These are phyloP conservation scores for Lyophyllum shimeji DNA, from an alignment of 768 basidiomycete genomes.

Conservation along the genomic window DNA sequence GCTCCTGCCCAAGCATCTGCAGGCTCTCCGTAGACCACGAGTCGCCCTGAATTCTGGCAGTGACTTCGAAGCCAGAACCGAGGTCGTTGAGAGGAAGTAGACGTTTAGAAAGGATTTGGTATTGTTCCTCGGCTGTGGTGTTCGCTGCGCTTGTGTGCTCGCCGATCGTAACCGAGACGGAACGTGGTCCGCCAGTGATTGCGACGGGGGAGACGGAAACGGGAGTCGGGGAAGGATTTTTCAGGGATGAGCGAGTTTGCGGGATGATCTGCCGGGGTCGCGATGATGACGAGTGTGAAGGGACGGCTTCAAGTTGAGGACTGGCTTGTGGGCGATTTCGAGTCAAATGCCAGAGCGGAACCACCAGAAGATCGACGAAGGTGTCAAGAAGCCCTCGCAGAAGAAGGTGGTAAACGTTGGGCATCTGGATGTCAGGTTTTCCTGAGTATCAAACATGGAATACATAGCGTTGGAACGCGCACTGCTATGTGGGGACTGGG, in stretches of 20 bases:
- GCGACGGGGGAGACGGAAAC: background rate
- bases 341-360: background rate
- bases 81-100: background rate
- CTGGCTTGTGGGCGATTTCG: background rate
- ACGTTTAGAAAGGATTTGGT: background rate
- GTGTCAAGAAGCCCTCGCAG: background rate
- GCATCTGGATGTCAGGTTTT: background rate
- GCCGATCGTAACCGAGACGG: background rate
- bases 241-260: background rate
- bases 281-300: background rate
- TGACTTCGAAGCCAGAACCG: background rate
- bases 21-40: background rate
- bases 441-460: background rate
- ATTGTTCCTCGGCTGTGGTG: background rate
- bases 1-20: background rate
- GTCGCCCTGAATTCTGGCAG: background rate
- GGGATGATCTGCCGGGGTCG: background rate
- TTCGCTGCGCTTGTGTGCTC: background rate
- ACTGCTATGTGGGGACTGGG: background rate
- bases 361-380: background rate
- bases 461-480: background rate
- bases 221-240: background rate
- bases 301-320: background rate
- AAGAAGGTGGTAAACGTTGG: background rate
- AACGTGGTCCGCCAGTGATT: background rate